phyloP scores from a whole-genome alignment of 495 filamentous ascomycete species.

The Xylaria castorea region DNA sequence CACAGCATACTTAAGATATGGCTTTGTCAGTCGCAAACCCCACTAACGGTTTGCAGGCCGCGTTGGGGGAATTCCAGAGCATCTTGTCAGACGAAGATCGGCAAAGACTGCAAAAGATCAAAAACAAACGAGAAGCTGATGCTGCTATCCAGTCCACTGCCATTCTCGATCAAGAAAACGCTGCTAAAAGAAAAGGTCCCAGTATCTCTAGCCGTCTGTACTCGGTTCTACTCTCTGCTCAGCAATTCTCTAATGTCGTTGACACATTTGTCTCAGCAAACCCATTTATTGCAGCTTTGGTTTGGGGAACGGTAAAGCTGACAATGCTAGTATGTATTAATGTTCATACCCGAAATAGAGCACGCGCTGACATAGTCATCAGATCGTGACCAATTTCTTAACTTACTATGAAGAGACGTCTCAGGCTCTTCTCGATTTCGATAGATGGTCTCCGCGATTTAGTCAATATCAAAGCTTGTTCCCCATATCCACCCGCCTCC shows the following conservation, averaged over 20 bases:
- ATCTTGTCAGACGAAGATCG: background rate
- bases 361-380: background rate
- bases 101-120: background rate
- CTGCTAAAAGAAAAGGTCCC: background rate
- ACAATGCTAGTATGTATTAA: background rate
- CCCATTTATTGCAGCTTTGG: conserved; percentile 1
- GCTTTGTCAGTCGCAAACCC: background rate
- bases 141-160: conserved; percentile 4
- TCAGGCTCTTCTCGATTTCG: background rate
- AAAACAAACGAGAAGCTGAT: conserved; percentile 5
- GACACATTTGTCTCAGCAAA: conserved; percentile 4
- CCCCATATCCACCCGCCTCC: background rate
- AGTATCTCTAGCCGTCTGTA: conserved; percentile 5
- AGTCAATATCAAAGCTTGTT: background rate
- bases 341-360: background rate
- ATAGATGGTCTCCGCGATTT: background rate
- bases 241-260: background rate
- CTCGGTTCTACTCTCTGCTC: background rate
- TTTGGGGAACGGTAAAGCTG: background rate
- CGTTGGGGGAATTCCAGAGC: conserved; percentile 2
- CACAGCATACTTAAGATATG: background rate
- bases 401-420: conserved; percentile 9
- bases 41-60: background rate
- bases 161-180: background rate
- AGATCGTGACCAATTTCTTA: conserved; percentile 5